Evolutionary conservation across 2,329 filamentous ascomycete genomes (phyloP).

Genomic region (Talaromyces funiculosus): DNA sequence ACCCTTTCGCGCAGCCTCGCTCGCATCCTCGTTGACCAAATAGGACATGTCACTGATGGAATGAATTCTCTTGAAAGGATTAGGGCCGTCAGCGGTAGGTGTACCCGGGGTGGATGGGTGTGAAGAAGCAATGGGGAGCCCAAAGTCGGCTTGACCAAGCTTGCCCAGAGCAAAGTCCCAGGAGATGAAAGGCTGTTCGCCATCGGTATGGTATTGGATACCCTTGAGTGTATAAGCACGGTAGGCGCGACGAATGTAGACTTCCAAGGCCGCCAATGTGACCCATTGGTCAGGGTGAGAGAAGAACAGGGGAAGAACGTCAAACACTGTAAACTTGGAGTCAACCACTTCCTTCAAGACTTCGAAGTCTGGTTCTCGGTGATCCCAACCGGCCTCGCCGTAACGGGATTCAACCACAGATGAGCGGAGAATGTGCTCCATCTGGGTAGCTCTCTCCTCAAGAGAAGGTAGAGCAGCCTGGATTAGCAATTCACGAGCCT

Average conservation of each 20-base stretch:
- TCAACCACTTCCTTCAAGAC: conserved; percentile 97
- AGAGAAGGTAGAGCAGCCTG: conserved; percentile 94
- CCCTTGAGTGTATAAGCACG: conserved; percentile 88
- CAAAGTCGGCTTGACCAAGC: conserved; percentile 85
- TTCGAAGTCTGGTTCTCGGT: conserved; percentile 83
- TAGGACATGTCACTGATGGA: conserved; percentile 98
- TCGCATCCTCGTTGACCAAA: conserved; percentile 60
- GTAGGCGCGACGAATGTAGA: conserved; percentile 94
- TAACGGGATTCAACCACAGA: conserved; percentile 96
- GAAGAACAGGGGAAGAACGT: conserved; percentile 93
- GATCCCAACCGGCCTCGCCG: conserved; percentile 93
- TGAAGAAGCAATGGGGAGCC: conserved; percentile 66
- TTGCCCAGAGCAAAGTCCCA: conserved; percentile 97
- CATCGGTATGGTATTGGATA: conserved; percentile 77
- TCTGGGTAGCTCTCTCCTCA: conserved; percentile 89
- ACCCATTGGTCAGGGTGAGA: conserved; percentile 92
- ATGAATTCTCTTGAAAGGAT: conserved; percentile 73
- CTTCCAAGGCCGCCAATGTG: conserved; percentile 84
- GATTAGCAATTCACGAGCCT: conserved; percentile 94
- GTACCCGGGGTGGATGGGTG: conserved; percentile 81
- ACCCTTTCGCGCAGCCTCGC: conserved; percentile 81
- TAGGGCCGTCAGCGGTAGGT: conserved; percentile 55
- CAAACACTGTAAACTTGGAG: conserved; percentile 97
- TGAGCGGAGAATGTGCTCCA: conserved; percentile 97
- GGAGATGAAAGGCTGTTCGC: conserved; percentile 66